A percentile compares a stretch with the other conserved stretches of the same genome.
Conservation (phyloP, 257 asterid species). For the Rubia yunnanensis region DNA sequence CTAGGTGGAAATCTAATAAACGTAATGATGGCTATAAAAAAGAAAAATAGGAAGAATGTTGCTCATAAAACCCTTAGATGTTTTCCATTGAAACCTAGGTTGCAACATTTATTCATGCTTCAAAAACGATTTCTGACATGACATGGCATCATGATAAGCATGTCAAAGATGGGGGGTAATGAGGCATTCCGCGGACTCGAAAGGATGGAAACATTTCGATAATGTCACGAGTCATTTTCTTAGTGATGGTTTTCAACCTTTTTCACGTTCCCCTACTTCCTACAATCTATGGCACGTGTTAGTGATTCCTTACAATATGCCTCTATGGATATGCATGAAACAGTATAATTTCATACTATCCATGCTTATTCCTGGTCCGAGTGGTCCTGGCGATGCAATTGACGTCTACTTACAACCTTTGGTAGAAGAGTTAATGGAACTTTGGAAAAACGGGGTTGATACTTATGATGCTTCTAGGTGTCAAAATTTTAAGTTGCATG, state of each 20-base stretch:
- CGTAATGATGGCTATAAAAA: no score
- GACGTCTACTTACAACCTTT: no score
- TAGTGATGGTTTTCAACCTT: no score
- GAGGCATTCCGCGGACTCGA: background rate
- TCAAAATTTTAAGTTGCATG: background rate
- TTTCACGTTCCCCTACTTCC: background rate
- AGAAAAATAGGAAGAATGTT: background rate
- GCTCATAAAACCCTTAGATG: background rate
- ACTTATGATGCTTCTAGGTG: background rate
- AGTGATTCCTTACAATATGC: background rate
- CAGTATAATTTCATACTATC: background rate
- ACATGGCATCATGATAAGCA: background rate
- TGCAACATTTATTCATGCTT: conserved; percentile 4
- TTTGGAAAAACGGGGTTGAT: background rate
- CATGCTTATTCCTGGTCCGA: no score
- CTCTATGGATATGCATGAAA: background rate
- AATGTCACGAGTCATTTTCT: background rate
- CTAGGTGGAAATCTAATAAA: background rate
- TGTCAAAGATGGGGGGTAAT: background rate
- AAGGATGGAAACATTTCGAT: background rate
- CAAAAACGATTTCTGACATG: background rate
- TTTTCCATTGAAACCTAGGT: conserved; percentile 3
- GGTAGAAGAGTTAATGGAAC: no score
- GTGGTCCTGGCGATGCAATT: no score
- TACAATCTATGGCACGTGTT: background rate